Conservation (phyloP, 495 filamentous ascomycete species). For the Penicillium macrosclerotiorum region DNA sequence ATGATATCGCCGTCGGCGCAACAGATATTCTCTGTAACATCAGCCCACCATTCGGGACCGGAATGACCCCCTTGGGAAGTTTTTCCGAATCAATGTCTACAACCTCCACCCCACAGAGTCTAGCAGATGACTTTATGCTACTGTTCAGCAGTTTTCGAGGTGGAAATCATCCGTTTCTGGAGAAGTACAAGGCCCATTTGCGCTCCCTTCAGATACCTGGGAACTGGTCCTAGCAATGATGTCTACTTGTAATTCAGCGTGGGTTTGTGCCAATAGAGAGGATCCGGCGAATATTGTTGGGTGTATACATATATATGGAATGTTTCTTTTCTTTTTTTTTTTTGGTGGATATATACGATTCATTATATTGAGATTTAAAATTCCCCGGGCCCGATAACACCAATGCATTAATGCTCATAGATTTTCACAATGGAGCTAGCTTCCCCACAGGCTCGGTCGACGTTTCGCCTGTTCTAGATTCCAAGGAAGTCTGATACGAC, state of each 20-base stretch:
- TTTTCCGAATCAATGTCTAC: conserved; percentile 17
- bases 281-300: too few species aligned
- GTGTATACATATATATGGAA: not conserved
- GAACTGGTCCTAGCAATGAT: conserved; percentile 24
- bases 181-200: conserved; percentile 34
- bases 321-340: not conserved
- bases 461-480: conserved; percentile 15
- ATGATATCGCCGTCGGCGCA: conserved; percentile 41
- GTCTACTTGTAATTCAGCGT: not conserved
- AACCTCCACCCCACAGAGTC: conserved; percentile 22
- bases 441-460: not conserved
- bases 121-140: conserved; percentile 35
- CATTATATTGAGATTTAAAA: too few species aligned
- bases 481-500: conserved; percentile 23
- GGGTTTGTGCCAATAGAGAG: conserved; percentile 3
- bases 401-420: too few species aligned
- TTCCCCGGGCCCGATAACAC: too few species aligned
- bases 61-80: conserved; percentile 12
- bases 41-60: conserved; percentile 22
- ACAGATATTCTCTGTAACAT: conserved; percentile 35
- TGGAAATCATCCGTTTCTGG: conserved; percentile 40
- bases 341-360: too few species aligned
- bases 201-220: conserved; percentile 23
- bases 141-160: conserved; percentile 38
- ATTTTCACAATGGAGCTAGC: too few species aligned